Percentiles rank a stretch among this genome's conserved stretches.
phyloP scores from a whole-genome alignment of 495 filamentous ascomycete genomes.

The Penicillium soppii region DNA sequence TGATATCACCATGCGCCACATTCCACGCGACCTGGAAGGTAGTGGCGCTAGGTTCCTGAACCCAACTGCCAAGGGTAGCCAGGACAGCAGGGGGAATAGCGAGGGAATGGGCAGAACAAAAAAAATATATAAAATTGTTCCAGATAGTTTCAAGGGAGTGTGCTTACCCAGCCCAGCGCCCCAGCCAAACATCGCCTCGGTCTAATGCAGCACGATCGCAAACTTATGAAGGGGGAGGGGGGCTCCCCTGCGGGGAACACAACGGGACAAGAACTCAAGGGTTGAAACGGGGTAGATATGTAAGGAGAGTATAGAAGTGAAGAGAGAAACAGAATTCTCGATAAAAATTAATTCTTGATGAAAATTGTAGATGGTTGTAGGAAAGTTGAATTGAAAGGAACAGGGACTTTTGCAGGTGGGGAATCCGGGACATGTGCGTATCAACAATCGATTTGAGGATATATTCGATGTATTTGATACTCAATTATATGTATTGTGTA shows the following conservation, averaged over 20 bases:
- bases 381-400: background rate
- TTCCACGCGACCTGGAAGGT: background rate
- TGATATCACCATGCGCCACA: constrained; percentile 8
- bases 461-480: too few relatives aligned
- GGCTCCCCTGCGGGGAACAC: background rate
- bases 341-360: too few relatives aligned
- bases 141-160: too few relatives aligned
- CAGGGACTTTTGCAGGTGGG: constrained; percentile 9
- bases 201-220: constrained; percentile 9
- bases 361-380: background rate
- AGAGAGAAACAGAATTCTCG: background rate
- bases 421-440: background rate
- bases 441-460: too few relatives aligned
- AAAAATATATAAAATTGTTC: too few relatives aligned
- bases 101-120: background rate
- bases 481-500: too few relatives aligned
- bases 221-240: too few relatives aligned
- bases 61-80: background rate
- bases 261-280: background rate
- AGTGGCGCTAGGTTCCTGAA: background rate
- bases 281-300: constrained; percentile 3
- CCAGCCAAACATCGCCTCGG: constrained; percentile 38
- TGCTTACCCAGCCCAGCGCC: constrained; percentile 34
- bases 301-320: background rate
- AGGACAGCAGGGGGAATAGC: background rate